A percentile compares a stretch with the other conserved stretches of the same genome.
These are phyloP conservation scores for Lachancea mirantina DNA, from an alignment of 805 yeast species.

Conservation along the genomic window DNA sequence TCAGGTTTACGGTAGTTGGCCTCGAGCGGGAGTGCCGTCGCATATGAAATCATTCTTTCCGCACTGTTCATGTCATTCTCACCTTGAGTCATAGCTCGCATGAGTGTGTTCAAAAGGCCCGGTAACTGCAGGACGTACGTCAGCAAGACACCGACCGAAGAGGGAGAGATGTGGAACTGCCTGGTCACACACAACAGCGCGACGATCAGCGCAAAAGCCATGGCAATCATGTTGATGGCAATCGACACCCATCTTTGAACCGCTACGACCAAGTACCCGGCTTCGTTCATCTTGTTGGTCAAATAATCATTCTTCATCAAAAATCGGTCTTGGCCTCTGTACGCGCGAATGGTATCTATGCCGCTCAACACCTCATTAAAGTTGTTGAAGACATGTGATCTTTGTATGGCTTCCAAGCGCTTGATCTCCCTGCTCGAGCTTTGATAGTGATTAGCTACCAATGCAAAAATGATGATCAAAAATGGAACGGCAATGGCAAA, in stretches of 20 bases:
- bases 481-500: conserved; percentile 65
- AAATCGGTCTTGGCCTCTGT: conserved; percentile 34
- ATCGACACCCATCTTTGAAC: conserved; percentile 60
- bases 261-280: conserved; percentile 44
- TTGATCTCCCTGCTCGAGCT: conserved; percentile 46
- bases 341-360: conserved; percentile 42
- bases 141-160: conserved; percentile 56
- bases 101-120: conserved; percentile 45
- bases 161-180: conserved; percentile 48
- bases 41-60: conserved; percentile 58
- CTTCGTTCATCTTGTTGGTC: conserved; percentile 49
- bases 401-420: conserved; percentile 44
- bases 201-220: conserved; percentile 44
- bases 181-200: conserved; percentile 52
- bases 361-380: conserved; percentile 45
- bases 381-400: conserved; percentile 46
- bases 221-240: conserved; percentile 44
- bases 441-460: conserved; percentile 40
- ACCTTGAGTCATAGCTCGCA: conserved; percentile 47
- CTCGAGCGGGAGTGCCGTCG: conserved; percentile 58
- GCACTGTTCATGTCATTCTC: conserved; percentile 56
- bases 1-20: conserved; percentile 50
- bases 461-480: conserved; percentile 38
- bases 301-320: conserved; percentile 38
- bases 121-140: conserved; percentile 54